Evolutionary conservation across 805 yeast species (phyloP), one percentile per base, ranked within the genome.

Genomic region (Metschnikowia chrysomelidarum): DNA sequence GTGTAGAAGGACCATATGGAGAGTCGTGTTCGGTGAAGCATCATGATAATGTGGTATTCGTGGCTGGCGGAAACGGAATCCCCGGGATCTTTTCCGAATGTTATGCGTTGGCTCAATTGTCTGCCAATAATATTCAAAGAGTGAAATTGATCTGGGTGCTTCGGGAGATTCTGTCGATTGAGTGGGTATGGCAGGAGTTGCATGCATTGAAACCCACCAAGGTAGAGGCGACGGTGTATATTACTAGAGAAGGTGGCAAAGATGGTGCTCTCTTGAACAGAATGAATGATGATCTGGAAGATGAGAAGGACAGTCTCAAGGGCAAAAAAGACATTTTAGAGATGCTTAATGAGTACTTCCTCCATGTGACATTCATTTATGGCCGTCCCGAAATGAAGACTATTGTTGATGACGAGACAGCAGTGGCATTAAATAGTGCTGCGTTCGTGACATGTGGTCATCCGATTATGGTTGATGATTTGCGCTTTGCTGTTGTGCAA

Each of bases 41-140:
- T 9, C 76, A 72, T 45, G 64, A 64, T 19, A 64, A 64, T 31
- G 69, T 71, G 0, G 57, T 78, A 5, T 65, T 77, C 26, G 54
- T 78, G 25, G 81, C 81, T 3, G 84, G 84, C 8, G 85, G 85
- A 3, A 74, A 75, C 40, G 85, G 85, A 4, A 67, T 78, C 50
- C 75, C 85, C 0, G 81, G 77, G 0, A 62, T 76, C 5, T 59
- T 71, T 27, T 62, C 76, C 2, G 67, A 75, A 38, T 74, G 64
- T 10, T 40, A 38, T 11, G 50, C 52, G 13, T 40, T 60, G 18
- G 50, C 53, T 13, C 36, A 38, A 19, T 28, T 26, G 27, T 22
- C 19, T 12, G 4, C 31, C 12, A n/a, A 20, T 13, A 5, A 23
- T 4, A n/a, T 20, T 15, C 30, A 37, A 20, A 30, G 21, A 6